phyloP scores from a whole-genome alignment of 2,329 filamentous ascomycete species.

The Aspergillus melleus region DNA sequence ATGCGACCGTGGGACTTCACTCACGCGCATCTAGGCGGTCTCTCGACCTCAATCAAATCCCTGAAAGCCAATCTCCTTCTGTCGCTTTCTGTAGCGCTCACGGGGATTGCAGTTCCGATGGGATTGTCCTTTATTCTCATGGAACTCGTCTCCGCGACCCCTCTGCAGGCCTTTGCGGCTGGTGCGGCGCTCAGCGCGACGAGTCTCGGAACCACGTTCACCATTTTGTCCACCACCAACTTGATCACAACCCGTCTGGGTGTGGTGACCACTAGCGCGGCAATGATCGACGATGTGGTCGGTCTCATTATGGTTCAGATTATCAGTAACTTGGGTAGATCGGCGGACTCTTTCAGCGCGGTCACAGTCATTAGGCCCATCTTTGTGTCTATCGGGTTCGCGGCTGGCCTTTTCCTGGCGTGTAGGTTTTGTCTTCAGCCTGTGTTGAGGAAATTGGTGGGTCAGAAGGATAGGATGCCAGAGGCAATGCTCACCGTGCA shows the following conservation, averaged over 20 bases:
- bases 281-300: conserved; percentile 80
- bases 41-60: conserved; percentile 42
- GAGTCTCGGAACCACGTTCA: conserved; percentile 70
- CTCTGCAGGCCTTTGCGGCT: conserved; percentile 67
- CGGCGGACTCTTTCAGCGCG: conserved; percentile 32
- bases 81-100: conserved; percentile 63
- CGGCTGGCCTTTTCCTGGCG: conserved; percentile 25
- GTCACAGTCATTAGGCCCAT: conserved; percentile 53
- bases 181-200: conserved; percentile 74
- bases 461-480: conserved; percentile 9
- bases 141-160: conserved; percentile 49
- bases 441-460: conserved; percentile 6
- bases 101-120: conserved; percentile 65
- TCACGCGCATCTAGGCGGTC: conserved; percentile 18
- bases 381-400: conserved; percentile 47
- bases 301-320: conserved; percentile 77
- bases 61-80: conserved; percentile 62
- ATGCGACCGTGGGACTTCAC: neutral
- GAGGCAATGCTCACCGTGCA: conserved; percentile 11
- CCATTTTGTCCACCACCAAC: conserved; percentile 62
- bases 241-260: conserved; percentile 57
- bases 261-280: conserved; percentile 67
- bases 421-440: conserved; percentile 26
- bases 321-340: conserved; percentile 63
- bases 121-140: conserved; percentile 63